Conservation (phyloP, 2,329 filamentous ascomycete genomes). For the Metarhizium humberi region DNA sequence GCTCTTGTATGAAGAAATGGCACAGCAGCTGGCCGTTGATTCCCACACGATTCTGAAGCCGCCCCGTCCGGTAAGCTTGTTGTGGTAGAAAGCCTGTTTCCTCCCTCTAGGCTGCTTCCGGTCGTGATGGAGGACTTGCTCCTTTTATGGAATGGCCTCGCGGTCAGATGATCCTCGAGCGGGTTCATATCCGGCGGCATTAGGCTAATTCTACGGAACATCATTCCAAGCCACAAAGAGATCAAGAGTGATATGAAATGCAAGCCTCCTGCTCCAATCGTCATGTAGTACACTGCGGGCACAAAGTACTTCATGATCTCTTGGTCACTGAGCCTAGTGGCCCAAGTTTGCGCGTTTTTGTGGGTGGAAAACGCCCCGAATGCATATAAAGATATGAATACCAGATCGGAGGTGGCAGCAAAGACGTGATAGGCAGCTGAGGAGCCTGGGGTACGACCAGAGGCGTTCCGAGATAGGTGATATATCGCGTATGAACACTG, state of each 20-base stretch:
- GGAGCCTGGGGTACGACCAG: conserved; percentile 64
- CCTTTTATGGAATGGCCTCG: conserved; percentile 61
- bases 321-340: conserved; percentile 53
- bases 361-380: conserved; percentile 41
- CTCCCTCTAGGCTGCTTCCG: conserved; percentile 31
- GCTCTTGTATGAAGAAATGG: conserved; percentile 74
- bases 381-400: conserved; percentile 43
- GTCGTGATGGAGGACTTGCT: conserved; percentile 53
- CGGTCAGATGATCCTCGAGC: conserved; percentile 75
- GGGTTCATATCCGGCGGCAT: conserved; percentile 95
- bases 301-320: conserved; percentile 51
- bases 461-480: conserved; percentile 64
- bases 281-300: conserved; percentile 57
- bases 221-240: conserved; percentile 64
- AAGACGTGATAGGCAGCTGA: conserved; percentile 88
- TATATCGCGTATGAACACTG: conserved; percentile 72
- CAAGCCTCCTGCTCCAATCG: conserved; percentile 53
- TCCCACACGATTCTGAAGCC: conserved; percentile 33
- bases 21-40: conserved; percentile 46
- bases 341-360: conserved; percentile 47
- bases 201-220: conserved; percentile 72
- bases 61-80: conserved; percentile 26
- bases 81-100: conserved; percentile 52
- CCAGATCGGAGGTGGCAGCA: conserved; percentile 60
- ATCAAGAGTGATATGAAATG: conserved; percentile 63